Conservation (phyloP, 1,139 yeast genomes). For the Tardiomyces depauwii region DNA sequence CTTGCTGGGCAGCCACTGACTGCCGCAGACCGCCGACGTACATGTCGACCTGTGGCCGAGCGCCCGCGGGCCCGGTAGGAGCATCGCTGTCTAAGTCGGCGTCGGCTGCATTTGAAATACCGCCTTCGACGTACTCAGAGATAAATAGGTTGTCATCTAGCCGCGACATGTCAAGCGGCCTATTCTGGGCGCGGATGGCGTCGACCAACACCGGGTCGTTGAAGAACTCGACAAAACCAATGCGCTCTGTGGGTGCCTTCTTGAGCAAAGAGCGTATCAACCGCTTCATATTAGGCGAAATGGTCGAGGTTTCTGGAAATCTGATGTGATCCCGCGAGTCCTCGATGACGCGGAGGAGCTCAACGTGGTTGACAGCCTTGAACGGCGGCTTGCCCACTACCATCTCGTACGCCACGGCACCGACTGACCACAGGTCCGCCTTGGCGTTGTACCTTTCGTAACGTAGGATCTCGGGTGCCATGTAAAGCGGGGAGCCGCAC, state of each 20-base stretch:
- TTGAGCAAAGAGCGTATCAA: conserved; percentile 67
- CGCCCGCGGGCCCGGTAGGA: no score
- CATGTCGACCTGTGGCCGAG: no score
- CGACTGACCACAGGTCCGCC: conserved; percentile 90
- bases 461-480: conserved; percentile 95
- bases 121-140: conserved; percentile 48
- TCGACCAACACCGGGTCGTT: conserved; percentile 37
- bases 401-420: conserved; percentile 73
- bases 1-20: no score
- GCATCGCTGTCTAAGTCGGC: no score
- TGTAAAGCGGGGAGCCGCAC: conserved; percentile 90
- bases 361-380: conserved; percentile 84
- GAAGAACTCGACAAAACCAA: conserved; percentile 82
- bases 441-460: conserved; percentile 45
- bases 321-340: conserved; percentile 63
- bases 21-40: no score
- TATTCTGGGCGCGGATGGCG: conserved; percentile 38
- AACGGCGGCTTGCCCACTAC: conserved; percentile 91
- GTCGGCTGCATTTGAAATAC: no score
- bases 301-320: conserved; percentile 46
- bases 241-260: conserved; percentile 77
- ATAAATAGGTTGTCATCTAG: conserved; percentile 72
- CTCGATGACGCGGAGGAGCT: conserved; percentile 74
- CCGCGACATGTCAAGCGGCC: conserved; percentile 55
- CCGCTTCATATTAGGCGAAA: conserved; percentile 50